These are phyloP conservation scores for Corynascus novoguineensis DNA, from an alignment of 495 filamentous ascomycete genomes.

Conservation along the genomic window DNA sequence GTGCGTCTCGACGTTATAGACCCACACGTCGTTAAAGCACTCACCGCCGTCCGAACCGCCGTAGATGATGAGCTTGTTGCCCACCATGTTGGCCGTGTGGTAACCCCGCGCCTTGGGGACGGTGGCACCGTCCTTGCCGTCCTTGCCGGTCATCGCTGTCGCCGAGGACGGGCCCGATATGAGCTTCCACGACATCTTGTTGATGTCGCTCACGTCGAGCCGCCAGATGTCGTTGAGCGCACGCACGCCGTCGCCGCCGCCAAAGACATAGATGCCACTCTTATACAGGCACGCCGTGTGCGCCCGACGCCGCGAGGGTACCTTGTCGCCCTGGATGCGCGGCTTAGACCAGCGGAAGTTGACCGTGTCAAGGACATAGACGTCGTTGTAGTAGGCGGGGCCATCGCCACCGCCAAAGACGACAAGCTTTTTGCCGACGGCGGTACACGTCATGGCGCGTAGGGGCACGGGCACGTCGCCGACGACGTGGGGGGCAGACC, in stretches of 20 bases:
- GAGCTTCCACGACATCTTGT: slow-evolving; percentile 58
- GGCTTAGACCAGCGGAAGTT: slow-evolving; percentile 57
- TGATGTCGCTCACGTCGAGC: slow-evolving; percentile 56
- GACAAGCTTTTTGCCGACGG: slow-evolving; percentile 60
- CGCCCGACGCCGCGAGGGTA: slow-evolving; percentile 52
- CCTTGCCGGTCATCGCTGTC: slow-evolving; percentile 17
- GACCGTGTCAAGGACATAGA: slow-evolving; percentile 61
- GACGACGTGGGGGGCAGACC: slow-evolving; percentile 53
- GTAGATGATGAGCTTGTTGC: slow-evolving; percentile 60
- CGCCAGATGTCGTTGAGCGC: slow-evolving; percentile 65
- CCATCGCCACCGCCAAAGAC: slow-evolving; percentile 63
- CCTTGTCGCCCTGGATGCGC: slow-evolving; percentile 46
- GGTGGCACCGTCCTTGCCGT: too few species aligned
- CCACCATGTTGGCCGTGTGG: slow-evolving; percentile 66
- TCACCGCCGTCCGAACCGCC: slow-evolving; percentile 61
- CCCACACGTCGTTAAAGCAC: slow-evolving; percentile 64
- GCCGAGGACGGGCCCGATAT: slow-evolving; percentile 39
- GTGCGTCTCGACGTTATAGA: slow-evolving; percentile 56
- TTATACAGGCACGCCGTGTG: slow-evolving; percentile 63
- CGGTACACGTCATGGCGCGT: slow-evolving; percentile 62
- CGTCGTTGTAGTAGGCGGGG: slow-evolving; percentile 62
- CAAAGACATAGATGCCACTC: slow-evolving; percentile 62
- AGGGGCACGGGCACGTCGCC: slow-evolving; percentile 57
- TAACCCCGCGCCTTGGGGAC: slow-evolving; percentile 59
- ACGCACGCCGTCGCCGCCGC: slow-evolving; percentile 58